A percentile compares a stretch with the other conserved stretches of the same genome.
phyloP scores from a whole-genome alignment of 2,329 filamentous ascomycete genomes.

The Cordyceps cicadae region DNA sequence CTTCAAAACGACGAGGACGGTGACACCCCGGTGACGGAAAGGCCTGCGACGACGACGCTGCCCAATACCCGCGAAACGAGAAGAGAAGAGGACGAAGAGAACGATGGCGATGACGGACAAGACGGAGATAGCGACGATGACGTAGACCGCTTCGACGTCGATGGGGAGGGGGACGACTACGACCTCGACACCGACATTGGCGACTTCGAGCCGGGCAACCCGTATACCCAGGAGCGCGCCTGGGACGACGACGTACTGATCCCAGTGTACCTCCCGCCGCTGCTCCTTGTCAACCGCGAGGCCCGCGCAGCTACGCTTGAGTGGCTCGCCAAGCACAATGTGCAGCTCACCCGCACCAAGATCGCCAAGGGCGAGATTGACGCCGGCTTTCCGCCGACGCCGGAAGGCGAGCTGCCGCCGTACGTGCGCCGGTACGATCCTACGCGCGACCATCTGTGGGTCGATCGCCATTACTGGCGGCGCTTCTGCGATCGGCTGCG shows the following conservation, averaged over 20 bases:
- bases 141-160: background rate
- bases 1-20: no score
- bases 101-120: no score
- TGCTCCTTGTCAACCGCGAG: constrained; percentile 17
- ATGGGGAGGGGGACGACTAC: background rate
- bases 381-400: background rate
- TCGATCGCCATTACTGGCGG: constrained; percentile 6
- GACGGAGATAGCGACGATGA: background rate
- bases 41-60: no score
- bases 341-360: background rate
- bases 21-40: no score
- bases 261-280: constrained; percentile 14
- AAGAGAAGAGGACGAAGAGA: no score
- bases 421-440: constrained; percentile 6
- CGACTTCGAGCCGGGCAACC: background rate
- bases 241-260: constrained; percentile 12
- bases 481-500: constrained; percentile 5
- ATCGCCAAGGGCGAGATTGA: background rate
- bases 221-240: background rate
- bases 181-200: background rate
- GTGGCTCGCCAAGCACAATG: constrained; percentile 14
- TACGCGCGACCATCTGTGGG: constrained; percentile 1
- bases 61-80: no score
- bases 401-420: background rate
- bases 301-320: constrained; percentile 14